Conservation (phyloP, 2,329 filamentous ascomycete genomes). For the Fonsecaea erecta region DNA sequence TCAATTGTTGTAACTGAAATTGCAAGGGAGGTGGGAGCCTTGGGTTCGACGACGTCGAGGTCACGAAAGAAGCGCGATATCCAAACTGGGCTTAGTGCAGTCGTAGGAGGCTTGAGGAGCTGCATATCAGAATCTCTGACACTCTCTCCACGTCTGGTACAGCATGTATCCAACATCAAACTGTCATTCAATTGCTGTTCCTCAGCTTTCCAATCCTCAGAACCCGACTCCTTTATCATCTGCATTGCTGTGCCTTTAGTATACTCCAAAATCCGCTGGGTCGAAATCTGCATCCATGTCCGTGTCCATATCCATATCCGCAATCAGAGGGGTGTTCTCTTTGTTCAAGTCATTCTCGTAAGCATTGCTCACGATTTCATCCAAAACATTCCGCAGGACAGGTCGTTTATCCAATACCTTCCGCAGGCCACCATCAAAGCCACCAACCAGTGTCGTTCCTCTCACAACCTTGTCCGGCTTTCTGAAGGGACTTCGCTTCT, state of each 20-base stretch:
- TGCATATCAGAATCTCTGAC: background rate
- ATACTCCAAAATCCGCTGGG: background rate
- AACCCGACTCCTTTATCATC: too few species aligned
- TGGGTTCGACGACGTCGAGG: background rate
- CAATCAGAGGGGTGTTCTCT: conserved; percentile 22
- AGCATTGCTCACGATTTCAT: conserved; percentile 57
- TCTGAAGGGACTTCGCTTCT: conserved; percentile 33
- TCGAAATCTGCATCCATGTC: conserved; percentile 31
- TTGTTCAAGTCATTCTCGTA: conserved; percentile 59
- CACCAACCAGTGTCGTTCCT: conserved; percentile 50
- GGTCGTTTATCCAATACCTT: conserved; percentile 68
- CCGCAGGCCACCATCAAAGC: conserved; percentile 35
- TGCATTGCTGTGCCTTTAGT: background rate
- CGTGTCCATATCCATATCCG: conserved; percentile 12
- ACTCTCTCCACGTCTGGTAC: background rate
- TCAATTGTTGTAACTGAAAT: background rate
- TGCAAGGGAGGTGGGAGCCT: background rate
- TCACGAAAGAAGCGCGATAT: background rate
- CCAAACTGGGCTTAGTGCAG: background rate
- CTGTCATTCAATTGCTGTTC: background rate
- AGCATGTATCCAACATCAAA: background rate
- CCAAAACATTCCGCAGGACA: conserved; percentile 76
- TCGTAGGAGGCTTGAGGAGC: background rate
- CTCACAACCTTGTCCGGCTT: conserved; percentile 65
- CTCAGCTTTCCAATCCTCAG: background rate